Evolutionary conservation across 2,329 filamentous ascomycete genomes (phyloP).

Genomic region (Chrysoporthe austroafricana): DNA sequence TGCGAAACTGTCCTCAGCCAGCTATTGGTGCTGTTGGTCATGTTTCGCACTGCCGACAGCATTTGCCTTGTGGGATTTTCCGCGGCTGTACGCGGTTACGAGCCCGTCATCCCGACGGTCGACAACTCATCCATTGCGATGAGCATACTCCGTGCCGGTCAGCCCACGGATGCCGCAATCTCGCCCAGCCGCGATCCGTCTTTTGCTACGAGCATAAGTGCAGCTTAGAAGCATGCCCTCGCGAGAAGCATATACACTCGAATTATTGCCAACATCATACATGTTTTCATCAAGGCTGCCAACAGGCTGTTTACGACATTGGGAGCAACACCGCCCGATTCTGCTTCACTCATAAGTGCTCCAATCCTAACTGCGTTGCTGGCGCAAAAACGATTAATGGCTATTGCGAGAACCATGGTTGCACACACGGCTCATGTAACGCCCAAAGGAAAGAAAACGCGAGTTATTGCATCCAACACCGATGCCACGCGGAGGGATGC

Average conservation of each 20-base stretch:
- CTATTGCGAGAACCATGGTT: constrained; percentile 20
- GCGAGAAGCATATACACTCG: constrained; percentile 13
- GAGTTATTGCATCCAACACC: constrained; percentile 16
- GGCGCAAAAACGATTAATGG: constrained; percentile 11
- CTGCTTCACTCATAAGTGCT: constrained; percentile 25
- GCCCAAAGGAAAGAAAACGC: background rate
- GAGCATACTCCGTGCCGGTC: constrained; percentile 16
- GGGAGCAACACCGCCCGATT: constrained; percentile 16
- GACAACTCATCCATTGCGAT: constrained; percentile 19
- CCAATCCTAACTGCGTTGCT: constrained; percentile 4
- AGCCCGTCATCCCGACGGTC: constrained; percentile 14
- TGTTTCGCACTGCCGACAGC: constrained; percentile 12
- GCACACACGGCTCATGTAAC: constrained; percentile 19
- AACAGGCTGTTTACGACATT: constrained; percentile 22
- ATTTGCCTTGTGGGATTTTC: constrained; percentile 19
- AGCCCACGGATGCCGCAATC: constrained; percentile 16
- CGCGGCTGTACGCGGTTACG: constrained; percentile 20
- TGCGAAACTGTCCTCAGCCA: constrained; percentile 10
- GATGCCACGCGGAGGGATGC: constrained; percentile 19
- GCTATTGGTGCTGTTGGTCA: constrained; percentile 4
- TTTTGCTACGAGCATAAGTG: constrained; percentile 25
- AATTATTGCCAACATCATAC: constrained; percentile 25
- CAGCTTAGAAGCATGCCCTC: constrained; percentile 18
- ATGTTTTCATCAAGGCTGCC: constrained; percentile 16
- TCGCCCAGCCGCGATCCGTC: constrained; percentile 1